These are phyloP conservation scores for Mycena rosella DNA, from an alignment of 768 basidiomycete genomes.

Conservation along the genomic window DNA sequence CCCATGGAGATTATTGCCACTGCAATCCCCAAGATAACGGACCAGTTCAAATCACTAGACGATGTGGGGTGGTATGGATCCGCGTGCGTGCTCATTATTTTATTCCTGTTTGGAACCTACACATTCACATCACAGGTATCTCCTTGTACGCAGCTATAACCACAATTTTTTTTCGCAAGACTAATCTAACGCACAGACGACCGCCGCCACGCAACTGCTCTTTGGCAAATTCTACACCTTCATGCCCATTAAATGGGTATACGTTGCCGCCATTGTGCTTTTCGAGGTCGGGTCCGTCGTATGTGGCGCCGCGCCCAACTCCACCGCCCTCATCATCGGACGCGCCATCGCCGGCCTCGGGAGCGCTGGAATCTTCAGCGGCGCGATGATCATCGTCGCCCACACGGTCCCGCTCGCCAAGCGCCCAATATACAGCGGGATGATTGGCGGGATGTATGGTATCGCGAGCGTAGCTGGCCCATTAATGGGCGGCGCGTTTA, in stretches of 20 bases:
- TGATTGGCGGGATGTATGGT: slow-evolving; percentile 49
- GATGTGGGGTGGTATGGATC: slow-evolving; percentile 31
- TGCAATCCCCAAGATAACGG: background rate
- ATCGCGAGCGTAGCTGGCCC: slow-evolving; percentile 42
- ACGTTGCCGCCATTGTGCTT: slow-evolving; percentile 42
- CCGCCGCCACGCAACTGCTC: slow-evolving; percentile 9
- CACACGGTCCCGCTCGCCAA: slow-evolving; percentile 45
- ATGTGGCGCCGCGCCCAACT: slow-evolving; percentile 51
- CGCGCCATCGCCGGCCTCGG: slow-evolving; percentile 61
- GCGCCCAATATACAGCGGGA: slow-evolving; percentile 51
- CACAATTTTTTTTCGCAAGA: background rate
- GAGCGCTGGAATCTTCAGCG: slow-evolving; percentile 50
- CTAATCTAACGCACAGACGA: background rate
- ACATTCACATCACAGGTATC: background rate
- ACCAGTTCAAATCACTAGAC: slow-evolving; percentile 42
- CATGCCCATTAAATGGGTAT: too few species aligned
- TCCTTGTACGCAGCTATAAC: background rate
- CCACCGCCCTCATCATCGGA: slow-evolving; percentile 53
- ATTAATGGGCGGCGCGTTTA: slow-evolving; percentile 47
- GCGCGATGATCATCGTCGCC: slow-evolving; percentile 42
- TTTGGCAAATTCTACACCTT: slow-evolving; percentile 39
- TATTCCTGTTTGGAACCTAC: too few species aligned
- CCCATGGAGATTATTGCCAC: background rate
- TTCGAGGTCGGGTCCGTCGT: slow-evolving; percentile 61
- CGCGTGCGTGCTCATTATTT: background rate